phyloP scores from a whole-genome alignment of 306 rosid genomes.

The Dicorynia guianensis region DNA sequence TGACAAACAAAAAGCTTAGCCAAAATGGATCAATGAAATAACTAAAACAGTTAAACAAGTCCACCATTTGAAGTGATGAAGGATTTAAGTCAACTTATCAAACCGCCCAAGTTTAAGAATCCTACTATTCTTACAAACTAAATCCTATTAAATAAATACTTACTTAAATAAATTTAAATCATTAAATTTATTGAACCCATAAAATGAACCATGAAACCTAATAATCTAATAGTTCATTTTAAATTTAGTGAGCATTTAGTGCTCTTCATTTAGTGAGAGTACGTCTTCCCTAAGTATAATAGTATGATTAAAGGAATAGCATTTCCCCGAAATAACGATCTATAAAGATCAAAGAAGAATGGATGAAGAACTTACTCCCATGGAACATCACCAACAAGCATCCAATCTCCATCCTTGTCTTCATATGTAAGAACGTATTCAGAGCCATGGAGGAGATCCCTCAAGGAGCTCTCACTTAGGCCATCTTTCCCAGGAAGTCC shows the following conservation, averaged over 20 bases:
- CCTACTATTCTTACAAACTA: too few relatives aligned
- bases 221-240: too few relatives aligned
- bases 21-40: neutral
- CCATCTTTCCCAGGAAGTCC: slow-evolving; percentile 76
- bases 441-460: slow-evolving; percentile 86
- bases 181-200: too few relatives aligned
- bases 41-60: too few relatives aligned
- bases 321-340: neutral
- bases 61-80: too few relatives aligned
- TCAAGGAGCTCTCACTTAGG: slow-evolving; percentile 76
- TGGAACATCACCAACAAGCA: slow-evolving; percentile 99
- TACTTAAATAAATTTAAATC: too few relatives aligned
- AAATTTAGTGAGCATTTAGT: too few relatives aligned
- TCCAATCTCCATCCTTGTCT: slow-evolving; percentile 98
- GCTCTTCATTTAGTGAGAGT: too few relatives aligned
- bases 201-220: too few relatives aligned
- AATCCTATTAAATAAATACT: too few relatives aligned
- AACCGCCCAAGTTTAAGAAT: slow-evolving; percentile 16
- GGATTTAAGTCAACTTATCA: slow-evolving; percentile 21
- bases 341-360: slow-evolving; percentile 21
- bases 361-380: slow-evolving; percentile 75
- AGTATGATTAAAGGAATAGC: neutral
- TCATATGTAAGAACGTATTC: slow-evolving; percentile 90
- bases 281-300: too few relatives aligned
- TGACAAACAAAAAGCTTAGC: slow-evolving; percentile 10